Base-by-base conservation (phyloP, 1,284 basidiomycete genomes). In the Flammula alnicola region DNA sequence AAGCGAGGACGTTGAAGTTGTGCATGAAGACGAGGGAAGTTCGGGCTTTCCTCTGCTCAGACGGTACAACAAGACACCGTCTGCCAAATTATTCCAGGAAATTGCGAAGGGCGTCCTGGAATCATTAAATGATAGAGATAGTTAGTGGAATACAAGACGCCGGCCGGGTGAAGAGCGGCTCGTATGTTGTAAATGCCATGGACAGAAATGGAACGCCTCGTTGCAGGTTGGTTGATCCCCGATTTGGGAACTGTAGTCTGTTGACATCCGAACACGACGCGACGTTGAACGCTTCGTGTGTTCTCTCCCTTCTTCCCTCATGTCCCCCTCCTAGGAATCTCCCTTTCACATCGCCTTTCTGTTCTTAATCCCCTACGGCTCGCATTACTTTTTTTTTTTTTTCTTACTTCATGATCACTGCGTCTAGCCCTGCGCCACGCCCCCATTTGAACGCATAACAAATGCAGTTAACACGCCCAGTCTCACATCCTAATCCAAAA, bases 1-100 rank as follows among this genome's bases (percentile, higher is more conserved):
- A 14, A 39, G 37, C 12, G 37, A n/a, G 23, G n/a, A 39, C n/a
- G 23, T n/a, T n/a, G n/a, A n/a, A n/a, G n/a, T n/a, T n/a, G 57
- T 52, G 30, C 49, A 66, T 53, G 41, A 47, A 23, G 62, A 51
- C 30, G 60, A 60, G 26, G 54, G 58, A 36, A 46, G 55, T 47
- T 26, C 54, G 43, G 66, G 70, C 44, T 83, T 83, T 59, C 64
- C 61, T 19, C 69, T 90, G 54, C 64, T 86, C 45, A 63, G 69
- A 44, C 68, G 72, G 51, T 92, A 92, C 63, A 57, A 71, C 60
- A 67, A 66, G 58, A 92, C 89, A 29, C 69, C 81, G 7, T 86
- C 86, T 2, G 80, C 80, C 45, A 74, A 72, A 63, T 63, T 89
- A 37, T 89, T 91, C 65, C 63, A 69, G 56, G 63, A 61, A 11